A percentile compares a stretch with the other conserved stretches of the same genome.
phyloP scores from a whole-genome alignment of 2,329 filamentous ascomycete genomes.

The Arachnomyces sp. region DNA sequence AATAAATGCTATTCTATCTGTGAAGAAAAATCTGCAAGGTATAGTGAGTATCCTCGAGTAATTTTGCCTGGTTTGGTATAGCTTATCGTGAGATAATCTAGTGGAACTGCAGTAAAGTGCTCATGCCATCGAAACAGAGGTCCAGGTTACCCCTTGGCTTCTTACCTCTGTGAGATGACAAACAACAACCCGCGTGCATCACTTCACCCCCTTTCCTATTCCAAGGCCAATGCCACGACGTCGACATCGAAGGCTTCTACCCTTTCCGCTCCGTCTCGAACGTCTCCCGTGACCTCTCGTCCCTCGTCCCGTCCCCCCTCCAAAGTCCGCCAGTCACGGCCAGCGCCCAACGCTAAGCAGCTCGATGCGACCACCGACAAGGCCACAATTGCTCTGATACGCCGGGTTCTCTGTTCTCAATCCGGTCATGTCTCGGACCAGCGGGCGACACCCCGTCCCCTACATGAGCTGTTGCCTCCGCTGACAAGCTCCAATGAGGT shows the following conservation, averaged over 20 bases:
- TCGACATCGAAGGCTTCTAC: slow-evolving; percentile 25
- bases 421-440: slow-evolving; percentile 41
- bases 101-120: too few relatives aligned
- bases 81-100: too few relatives aligned
- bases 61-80: too few relatives aligned
- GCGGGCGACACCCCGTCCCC: slow-evolving; percentile 52
- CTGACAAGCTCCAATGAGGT: slow-evolving; percentile 91
- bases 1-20: too few relatives aligned
- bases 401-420: slow-evolving; percentile 74
- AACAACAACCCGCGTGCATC: slow-evolving; percentile 28
- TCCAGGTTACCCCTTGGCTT: too few relatives aligned
- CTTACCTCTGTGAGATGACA: slow-evolving; percentile 26
- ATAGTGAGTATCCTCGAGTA: too few relatives aligned
- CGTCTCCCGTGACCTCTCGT: slow-evolving; percentile 22
- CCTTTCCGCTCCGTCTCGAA: slow-evolving; percentile 20
- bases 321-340: slow-evolving; percentile 17
- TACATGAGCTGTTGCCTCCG: slow-evolving; percentile 78
- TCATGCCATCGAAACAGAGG: too few relatives aligned
- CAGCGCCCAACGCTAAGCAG: slow-evolving; percentile 28
- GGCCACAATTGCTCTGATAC: slow-evolving; percentile 72
- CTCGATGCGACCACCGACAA: slow-evolving; percentile 59
- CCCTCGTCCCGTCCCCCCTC: slow-evolving; percentile 23
- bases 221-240: slow-evolving; percentile 30
- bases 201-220: slow-evolving; percentile 32
- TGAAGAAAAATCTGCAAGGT: too few relatives aligned